phyloP scores from a whole-genome alignment of 306 rosid genomes.

The Crotalaria pallida region DNA sequence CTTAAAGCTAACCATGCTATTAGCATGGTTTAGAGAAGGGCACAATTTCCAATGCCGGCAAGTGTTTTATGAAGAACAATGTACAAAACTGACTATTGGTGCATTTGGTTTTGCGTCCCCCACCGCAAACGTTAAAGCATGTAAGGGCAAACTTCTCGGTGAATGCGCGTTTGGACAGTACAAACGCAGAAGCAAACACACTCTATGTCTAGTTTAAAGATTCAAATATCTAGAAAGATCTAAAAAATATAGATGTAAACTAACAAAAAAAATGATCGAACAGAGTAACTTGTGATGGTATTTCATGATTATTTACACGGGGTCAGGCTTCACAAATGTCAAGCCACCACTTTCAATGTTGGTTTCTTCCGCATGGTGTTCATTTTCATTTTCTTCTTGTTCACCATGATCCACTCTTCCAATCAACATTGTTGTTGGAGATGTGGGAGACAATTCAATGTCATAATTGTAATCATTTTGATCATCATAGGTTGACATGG shows the following conservation, averaged over 20 bases:
- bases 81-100: constrained; percentile 19
- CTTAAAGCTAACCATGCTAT: background rate
- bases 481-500: constrained; percentile 31
- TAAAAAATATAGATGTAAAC: background rate
- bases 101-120: too few relatives aligned
- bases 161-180: too few relatives aligned
- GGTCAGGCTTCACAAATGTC: constrained; percentile 36
- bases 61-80: background rate
- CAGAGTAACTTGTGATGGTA: background rate
- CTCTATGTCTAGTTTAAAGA: background rate
- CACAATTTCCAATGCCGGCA: background rate
- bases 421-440: constrained; percentile 25
- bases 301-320: constrained; percentile 5
- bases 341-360: constrained; percentile 35
- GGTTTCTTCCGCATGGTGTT: constrained; percentile 13
- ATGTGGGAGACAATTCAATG: constrained; percentile 36
- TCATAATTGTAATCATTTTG: constrained; percentile 37
- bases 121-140: too few relatives aligned
- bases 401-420: constrained; percentile 43
- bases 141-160: too few relatives aligned
- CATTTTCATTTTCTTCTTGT: constrained; percentile 21
- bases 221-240: constrained; percentile 3
- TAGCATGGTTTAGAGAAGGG: background rate
- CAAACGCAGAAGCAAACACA: too few relatives aligned
- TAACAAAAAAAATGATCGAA: constrained; percentile 2